Evolutionary conservation across 164 flowering plant species (phyloP).

Genomic region (Euptelea pleiosperma): DNA sequence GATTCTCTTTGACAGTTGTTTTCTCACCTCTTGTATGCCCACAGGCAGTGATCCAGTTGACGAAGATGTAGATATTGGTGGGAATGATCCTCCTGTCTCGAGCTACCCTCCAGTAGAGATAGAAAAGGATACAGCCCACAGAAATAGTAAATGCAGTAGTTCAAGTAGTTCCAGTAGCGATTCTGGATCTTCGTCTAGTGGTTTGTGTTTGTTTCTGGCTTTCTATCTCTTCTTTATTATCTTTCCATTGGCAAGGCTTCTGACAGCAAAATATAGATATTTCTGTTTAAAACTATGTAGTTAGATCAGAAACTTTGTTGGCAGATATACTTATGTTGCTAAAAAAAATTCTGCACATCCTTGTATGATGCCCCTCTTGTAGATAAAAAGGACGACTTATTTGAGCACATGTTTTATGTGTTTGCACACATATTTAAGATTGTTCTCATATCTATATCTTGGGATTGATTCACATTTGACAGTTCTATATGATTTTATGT

Average conservation of each 20-base stretch:
- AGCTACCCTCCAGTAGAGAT: slow-evolving; percentile 66
- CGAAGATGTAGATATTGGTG: slow-evolving; percentile 81
- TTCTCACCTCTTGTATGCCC: not conserved
- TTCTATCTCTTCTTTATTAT: not conserved
- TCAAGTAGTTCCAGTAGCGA: slow-evolving; percentile 76
- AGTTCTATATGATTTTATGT: too few relatives aligned
- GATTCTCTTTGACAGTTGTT: not conserved
- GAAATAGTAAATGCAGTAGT: slow-evolving; percentile 55
- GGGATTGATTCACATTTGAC: too few relatives aligned
- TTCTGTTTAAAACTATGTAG: not conserved
- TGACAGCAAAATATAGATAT: not conserved
- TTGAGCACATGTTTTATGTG: too few relatives aligned
- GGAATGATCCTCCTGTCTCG: slow-evolving; percentile 63
- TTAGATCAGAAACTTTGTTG: too few relatives aligned
- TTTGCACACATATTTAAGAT: too few relatives aligned
- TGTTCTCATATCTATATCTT: too few relatives aligned
- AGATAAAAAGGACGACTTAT: too few relatives aligned
- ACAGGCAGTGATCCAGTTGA: slow-evolving; percentile 59
- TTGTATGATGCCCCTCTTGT: too few relatives aligned
- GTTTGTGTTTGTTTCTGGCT: slow-evolving; percentile 41
- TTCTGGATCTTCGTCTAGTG: slow-evolving; percentile 83
- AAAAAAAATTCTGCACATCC: too few relatives aligned
- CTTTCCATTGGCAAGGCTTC: too few relatives aligned
- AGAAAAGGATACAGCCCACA: slow-evolving; percentile 55
- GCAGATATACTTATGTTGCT: too few relatives aligned